These are phyloP conservation scores for Neurospora crassa DNA, from an alignment of 2,329 filamentous ascomycete species.

Conservation along the genomic window DNA sequence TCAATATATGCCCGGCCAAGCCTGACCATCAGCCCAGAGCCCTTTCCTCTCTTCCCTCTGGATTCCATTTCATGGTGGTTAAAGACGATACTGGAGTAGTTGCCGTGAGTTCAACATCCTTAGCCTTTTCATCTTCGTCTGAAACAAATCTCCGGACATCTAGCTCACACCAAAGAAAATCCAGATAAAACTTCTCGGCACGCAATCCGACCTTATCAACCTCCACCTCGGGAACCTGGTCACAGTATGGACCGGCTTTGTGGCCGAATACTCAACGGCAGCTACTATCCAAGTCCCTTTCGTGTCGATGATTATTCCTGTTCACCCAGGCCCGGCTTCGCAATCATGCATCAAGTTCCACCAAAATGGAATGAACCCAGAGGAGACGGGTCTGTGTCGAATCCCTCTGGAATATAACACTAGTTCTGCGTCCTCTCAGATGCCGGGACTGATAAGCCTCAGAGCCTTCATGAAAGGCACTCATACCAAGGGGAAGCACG, in stretches of 20 bases:
- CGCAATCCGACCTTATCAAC: conserved; percentile 1
- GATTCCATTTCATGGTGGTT: conserved; percentile 44
- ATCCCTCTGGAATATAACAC: conserved; percentile 33
- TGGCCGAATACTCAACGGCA: conserved; percentile 35
- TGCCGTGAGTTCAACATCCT: conserved; percentile 28
- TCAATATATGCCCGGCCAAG: conserved; percentile 40
- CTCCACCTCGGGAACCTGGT: conserved; percentile 39
- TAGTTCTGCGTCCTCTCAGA: conserved; percentile 21
- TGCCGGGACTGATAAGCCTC: conserved; percentile 44
- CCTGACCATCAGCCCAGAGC: conserved; percentile 30
- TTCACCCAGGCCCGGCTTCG: conserved; percentile 47
- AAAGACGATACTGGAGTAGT: conserved; percentile 46
- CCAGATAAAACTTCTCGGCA: conserved; percentile 11
- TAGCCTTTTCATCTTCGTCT: background rate
- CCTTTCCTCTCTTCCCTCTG: conserved; percentile 30
- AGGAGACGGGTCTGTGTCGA: conserved; percentile 31
- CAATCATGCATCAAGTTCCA: conserved; percentile 45
- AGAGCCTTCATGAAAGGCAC: conserved; percentile 44
- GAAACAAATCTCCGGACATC: background rate
- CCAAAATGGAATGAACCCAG: conserved; percentile 7
- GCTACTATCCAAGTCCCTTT: conserved; percentile 23
- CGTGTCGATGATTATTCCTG: conserved; percentile 41
- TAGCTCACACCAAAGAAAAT: background rate
- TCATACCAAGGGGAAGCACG: conserved; percentile 22
- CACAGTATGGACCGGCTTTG: conserved; percentile 46